Evolutionary conservation across 2,329 filamentous ascomycete genomes (phyloP).

Genomic region (Colletotrichum godetiae): DNA sequence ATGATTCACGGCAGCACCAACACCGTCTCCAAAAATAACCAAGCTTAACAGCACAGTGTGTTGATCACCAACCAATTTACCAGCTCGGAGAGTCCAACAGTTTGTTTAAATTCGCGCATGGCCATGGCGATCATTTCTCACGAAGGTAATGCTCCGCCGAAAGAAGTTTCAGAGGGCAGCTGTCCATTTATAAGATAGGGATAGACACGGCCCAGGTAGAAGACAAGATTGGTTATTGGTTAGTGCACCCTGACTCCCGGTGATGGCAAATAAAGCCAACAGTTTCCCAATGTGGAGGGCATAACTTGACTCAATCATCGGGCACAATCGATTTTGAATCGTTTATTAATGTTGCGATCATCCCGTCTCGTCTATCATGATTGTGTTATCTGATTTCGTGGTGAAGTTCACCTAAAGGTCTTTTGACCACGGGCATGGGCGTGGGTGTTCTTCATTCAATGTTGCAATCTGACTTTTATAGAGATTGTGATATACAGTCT

Average conservation of each 20-base stretch:
- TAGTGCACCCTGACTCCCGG: background rate
- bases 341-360: background rate
- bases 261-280: too few relatives aligned
- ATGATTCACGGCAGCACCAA: background rate
- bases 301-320: background rate
- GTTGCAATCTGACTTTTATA: background rate
- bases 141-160: background rate
- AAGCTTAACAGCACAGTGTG: background rate
- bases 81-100: background rate
- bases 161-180: background rate
- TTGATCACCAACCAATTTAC: background rate
- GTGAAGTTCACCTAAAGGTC: too few relatives aligned
- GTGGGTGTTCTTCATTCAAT: background rate
- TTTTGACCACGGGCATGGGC: background rate
- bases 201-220: background rate
- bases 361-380: background rate
- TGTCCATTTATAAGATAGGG: background rate
- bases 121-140: background rate
- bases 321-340: background rate
- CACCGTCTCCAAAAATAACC: background rate
- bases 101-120: background rate
- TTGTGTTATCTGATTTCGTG: background rate
- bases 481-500: slow-evolving; percentile 11
- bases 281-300: background rate
- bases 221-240: background rate